Evolutionary conservation across 2,329 filamentous ascomycete species (phyloP).

Genomic region (Chalara sp.): DNA sequence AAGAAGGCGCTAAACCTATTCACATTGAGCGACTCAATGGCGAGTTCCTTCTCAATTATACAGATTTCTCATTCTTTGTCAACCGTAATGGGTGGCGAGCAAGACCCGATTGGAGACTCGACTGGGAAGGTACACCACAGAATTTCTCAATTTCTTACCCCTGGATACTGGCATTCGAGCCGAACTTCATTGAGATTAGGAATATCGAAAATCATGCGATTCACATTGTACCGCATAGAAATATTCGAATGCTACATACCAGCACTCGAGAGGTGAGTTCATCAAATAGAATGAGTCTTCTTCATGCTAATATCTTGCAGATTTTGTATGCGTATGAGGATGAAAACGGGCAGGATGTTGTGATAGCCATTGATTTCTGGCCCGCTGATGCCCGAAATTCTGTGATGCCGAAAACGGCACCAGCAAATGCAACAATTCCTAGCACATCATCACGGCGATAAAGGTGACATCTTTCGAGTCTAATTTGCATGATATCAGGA

Average conservation of each 20-base stretch:
- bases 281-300: neutral
- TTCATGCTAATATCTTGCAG: constrained; percentile 40
- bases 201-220: constrained; percentile 93
- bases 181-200: constrained; percentile 93
- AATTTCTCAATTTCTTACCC: constrained; percentile 93
- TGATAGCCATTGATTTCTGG: constrained; percentile 97
- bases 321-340: constrained; percentile 98
- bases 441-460: constrained; percentile 22
- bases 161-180: constrained; percentile 95
- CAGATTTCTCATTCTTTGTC: constrained; percentile 98
- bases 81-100: constrained; percentile 98
- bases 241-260: constrained; percentile 94
- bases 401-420: constrained; percentile 21
- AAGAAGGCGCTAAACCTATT: constrained; percentile 89
- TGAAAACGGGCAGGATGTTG: constrained; percentile 84
- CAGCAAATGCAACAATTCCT: constrained; percentile 10
- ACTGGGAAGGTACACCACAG: constrained; percentile 91
- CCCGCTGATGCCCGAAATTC: constrained; percentile 12
- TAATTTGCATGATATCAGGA: too few relatives aligned
- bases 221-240: constrained; percentile 93
- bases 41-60: constrained; percentile 96
- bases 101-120: constrained; percentile 91
- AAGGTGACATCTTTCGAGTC: constrained; percentile 9
- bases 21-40: constrained; percentile 96
- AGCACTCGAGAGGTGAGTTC: constrained; percentile 84